Base-by-base conservation (phyloP, 2,329 filamentous ascomycete genomes). In the Epichloe coenophiala region DNA sequence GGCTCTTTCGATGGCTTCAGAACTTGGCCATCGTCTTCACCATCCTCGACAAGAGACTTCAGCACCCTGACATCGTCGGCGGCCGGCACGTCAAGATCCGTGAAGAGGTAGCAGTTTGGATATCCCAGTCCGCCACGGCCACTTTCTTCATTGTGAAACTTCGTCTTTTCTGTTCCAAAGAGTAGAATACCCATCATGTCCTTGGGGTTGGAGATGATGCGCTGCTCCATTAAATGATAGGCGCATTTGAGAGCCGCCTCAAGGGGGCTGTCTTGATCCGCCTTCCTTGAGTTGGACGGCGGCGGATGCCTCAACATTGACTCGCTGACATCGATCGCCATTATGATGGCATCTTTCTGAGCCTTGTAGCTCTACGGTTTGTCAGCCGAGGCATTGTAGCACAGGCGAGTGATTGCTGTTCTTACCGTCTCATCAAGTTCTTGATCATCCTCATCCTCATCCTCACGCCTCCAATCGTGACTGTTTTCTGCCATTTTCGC, bases 101-200 rank as follows among this genome's bases (percentile, higher is more conserved):
- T 85, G 53, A 95, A 81, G 3, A 97, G 76, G 61, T 97, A 97
- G 70, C 91, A 97, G 64, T 96, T 85, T 2, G 90, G 88, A 60
- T 95, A 96, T 21, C 78, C 78, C 7, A 84, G 67, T 12, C 75
- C 77, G 50, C 72, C 74, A 7, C 74, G 72, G 33, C 75, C 80
- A 45, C 76, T 79, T 52, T 80, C 76, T 43, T 83, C 81, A 15
- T 82, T 80, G 44, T 84, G 80, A 56, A 89, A 90, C 59, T 84
- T 89, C 39, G 88, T 87, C 67, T 87, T 79, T 61, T 94, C 75
- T 0, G 93, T 98, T 8, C 90, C 90, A 63, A 94, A 98, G 0
- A 98, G 74, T 38, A 98, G 66, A 27, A 98, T 85, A 2, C 91
- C 90, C 78, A 98, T 96, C 87, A 96, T 94, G 55, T 98, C 93